phyloP scores from a whole-genome alignment of 768 basidiomycete genomes.

The Auricularia auricula-judae region DNA sequence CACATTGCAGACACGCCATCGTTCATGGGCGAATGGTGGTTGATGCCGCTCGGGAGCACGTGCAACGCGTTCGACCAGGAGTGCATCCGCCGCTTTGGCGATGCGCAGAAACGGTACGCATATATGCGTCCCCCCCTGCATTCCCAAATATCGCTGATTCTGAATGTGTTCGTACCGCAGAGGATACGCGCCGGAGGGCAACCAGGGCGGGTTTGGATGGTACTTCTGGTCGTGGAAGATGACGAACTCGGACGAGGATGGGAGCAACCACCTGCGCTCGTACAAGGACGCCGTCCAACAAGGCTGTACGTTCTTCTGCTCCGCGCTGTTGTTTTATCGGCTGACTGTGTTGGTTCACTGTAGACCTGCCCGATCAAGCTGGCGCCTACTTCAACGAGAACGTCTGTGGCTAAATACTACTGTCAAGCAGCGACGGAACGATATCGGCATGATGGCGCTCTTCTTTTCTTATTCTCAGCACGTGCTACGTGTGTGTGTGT shows the following conservation, averaged over 20 bases:
- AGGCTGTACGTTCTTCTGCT: background rate
- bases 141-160: too few relatives aligned
- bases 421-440: background rate
- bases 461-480: background rate
- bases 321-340: too few relatives aligned
- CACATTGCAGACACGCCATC: background rate
- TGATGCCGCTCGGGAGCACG: background rate
- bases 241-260: background rate
- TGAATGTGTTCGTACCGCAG: too few relatives aligned
- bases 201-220: background rate
- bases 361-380: background rate
- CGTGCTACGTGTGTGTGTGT: background rate
- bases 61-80: slow-evolving; percentile 1
- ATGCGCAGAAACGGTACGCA: background rate
- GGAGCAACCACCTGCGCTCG: background rate
- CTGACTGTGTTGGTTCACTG: background rate
- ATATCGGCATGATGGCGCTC: background rate
- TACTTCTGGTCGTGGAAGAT: slow-evolving; percentile 2
- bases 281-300: slow-evolving; percentile 1
- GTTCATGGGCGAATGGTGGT: background rate
- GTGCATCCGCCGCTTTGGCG: background rate
- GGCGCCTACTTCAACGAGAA: background rate
- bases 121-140: too few relatives aligned
- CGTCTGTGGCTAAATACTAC: background rate
- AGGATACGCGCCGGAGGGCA: background rate